Conservation (phyloP, 2,329 filamentous ascomycete species). For the Hypoxylon sp. region DNA sequence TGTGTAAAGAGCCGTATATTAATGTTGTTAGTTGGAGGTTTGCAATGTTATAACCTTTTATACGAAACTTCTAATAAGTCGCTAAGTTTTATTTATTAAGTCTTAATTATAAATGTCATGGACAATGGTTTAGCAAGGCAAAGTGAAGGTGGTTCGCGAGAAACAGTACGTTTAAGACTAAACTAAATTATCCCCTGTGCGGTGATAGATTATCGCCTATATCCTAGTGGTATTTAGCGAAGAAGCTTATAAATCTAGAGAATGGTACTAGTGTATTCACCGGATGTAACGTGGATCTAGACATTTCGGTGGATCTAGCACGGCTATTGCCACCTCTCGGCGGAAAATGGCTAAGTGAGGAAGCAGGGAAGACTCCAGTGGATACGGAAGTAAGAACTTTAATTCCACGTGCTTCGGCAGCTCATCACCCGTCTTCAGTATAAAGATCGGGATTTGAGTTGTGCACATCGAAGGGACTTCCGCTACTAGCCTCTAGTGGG, state of each 20-base stretch:
- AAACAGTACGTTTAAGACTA: too few species aligned
- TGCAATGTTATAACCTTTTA: too few species aligned
- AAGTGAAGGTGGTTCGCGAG: too few species aligned
- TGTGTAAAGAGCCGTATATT: too few species aligned
- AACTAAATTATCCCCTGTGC: too few species aligned
- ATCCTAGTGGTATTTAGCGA: neutral
- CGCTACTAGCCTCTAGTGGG: neutral
- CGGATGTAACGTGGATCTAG: neutral
- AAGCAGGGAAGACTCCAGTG: neutral
- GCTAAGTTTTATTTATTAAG: too few species aligned
- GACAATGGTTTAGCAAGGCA: too few species aligned
- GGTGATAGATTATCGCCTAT: neutral
- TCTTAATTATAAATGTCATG: too few species aligned
- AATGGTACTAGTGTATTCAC: neutral
- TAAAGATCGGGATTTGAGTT: neutral
- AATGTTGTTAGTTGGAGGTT: too few species aligned
- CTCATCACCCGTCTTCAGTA: neutral
- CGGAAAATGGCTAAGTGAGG: neutral
- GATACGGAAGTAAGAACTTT: slow-evolving; percentile 10
- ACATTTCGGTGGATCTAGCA: neutral
- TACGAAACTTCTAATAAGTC: too few species aligned
- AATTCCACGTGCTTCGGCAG: slow-evolving; percentile 15
- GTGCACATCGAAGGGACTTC: neutral
- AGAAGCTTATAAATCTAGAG: neutral
- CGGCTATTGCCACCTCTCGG: neutral